Conservation (phyloP, 331 rosid genomes). For the Quercus phellos region DNA sequence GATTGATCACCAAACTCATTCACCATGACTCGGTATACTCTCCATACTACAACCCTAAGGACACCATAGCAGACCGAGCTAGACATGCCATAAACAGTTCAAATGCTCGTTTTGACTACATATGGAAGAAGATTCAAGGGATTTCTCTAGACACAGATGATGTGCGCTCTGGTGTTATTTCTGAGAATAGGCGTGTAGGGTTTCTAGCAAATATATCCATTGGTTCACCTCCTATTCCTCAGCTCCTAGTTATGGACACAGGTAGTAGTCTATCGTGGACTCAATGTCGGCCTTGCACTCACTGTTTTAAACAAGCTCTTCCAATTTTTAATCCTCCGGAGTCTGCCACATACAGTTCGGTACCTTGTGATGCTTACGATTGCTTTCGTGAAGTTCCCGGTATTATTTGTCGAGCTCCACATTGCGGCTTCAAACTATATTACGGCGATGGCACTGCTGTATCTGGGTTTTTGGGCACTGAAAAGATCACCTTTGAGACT, state of each 20-base stretch:
- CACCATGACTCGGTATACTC: neutral
- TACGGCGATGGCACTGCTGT: neutral
- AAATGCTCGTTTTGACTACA: neutral
- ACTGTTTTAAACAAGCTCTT: constrained; percentile 1
- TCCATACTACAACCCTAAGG: too few species aligned
- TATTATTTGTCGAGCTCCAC: neutral
- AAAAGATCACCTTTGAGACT: neutral
- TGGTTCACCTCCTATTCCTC: constrained; percentile 20
- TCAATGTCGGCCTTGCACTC: constrained; percentile 24
- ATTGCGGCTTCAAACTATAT: neutral
- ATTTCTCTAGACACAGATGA: neutral
- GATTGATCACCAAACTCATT: neutral
- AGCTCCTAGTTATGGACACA: constrained; percentile 12
- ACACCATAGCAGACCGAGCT: too few species aligned
- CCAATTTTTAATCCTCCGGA: constrained; percentile 6
- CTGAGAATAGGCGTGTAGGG: neutral
- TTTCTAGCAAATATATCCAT: constrained; percentile 17
- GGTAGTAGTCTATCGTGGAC: constrained; percentile 18
- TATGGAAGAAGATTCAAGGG: neutral
- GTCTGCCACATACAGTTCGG: constrained; percentile 5
- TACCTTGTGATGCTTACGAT: neutral
- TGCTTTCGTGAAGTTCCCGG: neutral
- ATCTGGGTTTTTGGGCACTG: constrained; percentile 13
- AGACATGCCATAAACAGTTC: neutral
- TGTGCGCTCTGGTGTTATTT: neutral